Base-by-base conservation (phyloP, 2,329 filamentous ascomycete genomes). In the Achaetomium macrosporum region DNA sequence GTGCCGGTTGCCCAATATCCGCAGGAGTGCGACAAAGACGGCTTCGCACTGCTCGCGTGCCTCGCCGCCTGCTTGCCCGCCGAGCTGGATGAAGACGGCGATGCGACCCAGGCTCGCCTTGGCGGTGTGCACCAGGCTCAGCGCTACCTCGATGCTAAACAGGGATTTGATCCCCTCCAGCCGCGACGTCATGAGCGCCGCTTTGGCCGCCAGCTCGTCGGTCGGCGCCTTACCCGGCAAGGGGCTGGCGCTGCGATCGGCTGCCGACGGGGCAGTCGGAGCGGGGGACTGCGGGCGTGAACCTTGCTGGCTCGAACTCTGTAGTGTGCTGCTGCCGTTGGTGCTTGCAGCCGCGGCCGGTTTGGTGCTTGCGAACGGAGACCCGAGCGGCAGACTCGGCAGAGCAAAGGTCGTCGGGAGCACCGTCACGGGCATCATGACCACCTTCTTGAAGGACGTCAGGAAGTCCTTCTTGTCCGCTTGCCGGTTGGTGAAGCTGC, bases 391-490 rank as follows among this genome's bases (percentile, higher is more conserved):
- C 55, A 89, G 77, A 31, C 78, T 78, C 2, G 85, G 69, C 58
- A 86, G 81, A 43, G 80, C 50, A 15, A 64, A 54, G 16, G 55
- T 62, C n/a, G 62, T 84, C 1, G 90, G 88, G 4, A 97, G 75
- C 9, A 90, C 92, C 48, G 89, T 95, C 45, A 99, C 92, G 2
- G 93, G 93, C 84, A 96, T 95, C 91, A 99, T 96, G 59, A 99
- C 88, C 9, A 99, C 93, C 69, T 97, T 97, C 66, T 90, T 96
- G 76, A 99, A 99, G 0, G 91, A 96, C 42, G 85, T 93, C 56
- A 99, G 68, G 63, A 99, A 99, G 67, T 99, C 93, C 61, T 90
- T 89, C 72, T 99, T 99, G 58, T 95, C 93, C 1, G 90, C 93
- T 67, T 95, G 90, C 25, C 93, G 82, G 66, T 92, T 96, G 65